Conservation (phyloP, 768 basidiomycete genomes). For the Termitomyces sp. region DNA sequence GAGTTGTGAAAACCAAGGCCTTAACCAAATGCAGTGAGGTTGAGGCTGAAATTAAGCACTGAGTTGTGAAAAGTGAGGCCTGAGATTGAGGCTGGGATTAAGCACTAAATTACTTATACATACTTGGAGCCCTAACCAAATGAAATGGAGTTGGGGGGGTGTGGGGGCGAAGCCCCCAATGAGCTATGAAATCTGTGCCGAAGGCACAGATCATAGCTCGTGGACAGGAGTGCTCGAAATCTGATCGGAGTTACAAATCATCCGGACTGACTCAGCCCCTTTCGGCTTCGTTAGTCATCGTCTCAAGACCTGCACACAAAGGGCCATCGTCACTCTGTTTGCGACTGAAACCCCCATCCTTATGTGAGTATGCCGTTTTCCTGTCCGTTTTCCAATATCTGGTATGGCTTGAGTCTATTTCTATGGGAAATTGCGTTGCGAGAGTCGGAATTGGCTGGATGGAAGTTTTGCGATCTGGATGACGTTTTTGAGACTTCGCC, state of each 20-base stretch:
- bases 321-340: constrained; percentile 1
- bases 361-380: constrained; percentile 12
- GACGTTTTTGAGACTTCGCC: constrained; percentile 8
- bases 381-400: neutral
- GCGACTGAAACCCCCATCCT: constrained; percentile 3
- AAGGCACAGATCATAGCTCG: too few relatives aligned
- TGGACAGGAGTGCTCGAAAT: too few relatives aligned
- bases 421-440: neutral
- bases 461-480: constrained; percentile 9
- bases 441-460: constrained; percentile 9
- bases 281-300: constrained; percentile 15
- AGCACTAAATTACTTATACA: too few relatives aligned
- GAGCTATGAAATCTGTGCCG: too few relatives aligned
- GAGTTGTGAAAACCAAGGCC: too few relatives aligned
- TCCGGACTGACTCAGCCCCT: constrained; percentile 6
- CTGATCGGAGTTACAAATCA: neutral
- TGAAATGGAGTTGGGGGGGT: too few relatives aligned
- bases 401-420: neutral
- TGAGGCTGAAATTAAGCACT: too few relatives aligned
- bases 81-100: too few relatives aligned
- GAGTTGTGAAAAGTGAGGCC: too few relatives aligned
- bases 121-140: too few relatives aligned
- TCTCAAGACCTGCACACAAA: constrained; percentile 12
- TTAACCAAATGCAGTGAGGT: too few relatives aligned
- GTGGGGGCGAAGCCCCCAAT: too few relatives aligned